These are phyloP conservation scores for Glycyrrhiza uralensis DNA, from an alignment of 306 rosid genomes.

Conservation along the genomic window DNA sequence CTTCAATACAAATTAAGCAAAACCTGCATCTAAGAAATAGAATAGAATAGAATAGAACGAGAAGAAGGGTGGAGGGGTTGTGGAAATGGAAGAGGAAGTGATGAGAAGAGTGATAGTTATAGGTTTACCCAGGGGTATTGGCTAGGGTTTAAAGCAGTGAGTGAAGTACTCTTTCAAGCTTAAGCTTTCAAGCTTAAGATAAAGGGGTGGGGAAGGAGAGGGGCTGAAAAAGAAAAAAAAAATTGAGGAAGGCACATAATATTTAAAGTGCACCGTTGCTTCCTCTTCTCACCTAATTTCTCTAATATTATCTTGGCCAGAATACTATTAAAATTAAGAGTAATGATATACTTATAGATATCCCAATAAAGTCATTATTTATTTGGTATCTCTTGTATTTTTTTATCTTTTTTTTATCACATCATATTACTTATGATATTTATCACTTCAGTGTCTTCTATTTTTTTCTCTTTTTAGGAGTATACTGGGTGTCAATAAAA, in stretches of 20 bases:
- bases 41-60: too few species aligned
- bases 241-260: constrained; percentile 27
- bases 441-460: too few species aligned
- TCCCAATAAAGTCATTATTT: too few species aligned
- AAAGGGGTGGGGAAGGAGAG: constrained; percentile 20
- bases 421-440: too few species aligned
- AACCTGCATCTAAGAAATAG: constrained; percentile 30
- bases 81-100: not conserved
- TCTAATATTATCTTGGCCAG: not conserved
- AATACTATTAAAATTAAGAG: not conserved
- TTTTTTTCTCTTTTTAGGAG: too few species aligned
- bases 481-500: too few species aligned
- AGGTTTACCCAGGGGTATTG: constrained; percentile 16
- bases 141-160: constrained; percentile 34
- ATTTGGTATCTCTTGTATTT: too few species aligned
- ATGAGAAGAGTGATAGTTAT: not conserved
- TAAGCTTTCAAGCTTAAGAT: constrained; percentile 11
- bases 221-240: constrained; percentile 44
- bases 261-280: constrained; percentile 25
- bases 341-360: too few species aligned
- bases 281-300: not conserved
- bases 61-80: too few species aligned
- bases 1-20: constrained; percentile 27
- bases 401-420: too few species aligned
- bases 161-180: constrained; percentile 10